These are phyloP conservation scores for Cercophora scortea DNA, from an alignment of 495 filamentous ascomycete genomes.

Conservation along the genomic window DNA sequence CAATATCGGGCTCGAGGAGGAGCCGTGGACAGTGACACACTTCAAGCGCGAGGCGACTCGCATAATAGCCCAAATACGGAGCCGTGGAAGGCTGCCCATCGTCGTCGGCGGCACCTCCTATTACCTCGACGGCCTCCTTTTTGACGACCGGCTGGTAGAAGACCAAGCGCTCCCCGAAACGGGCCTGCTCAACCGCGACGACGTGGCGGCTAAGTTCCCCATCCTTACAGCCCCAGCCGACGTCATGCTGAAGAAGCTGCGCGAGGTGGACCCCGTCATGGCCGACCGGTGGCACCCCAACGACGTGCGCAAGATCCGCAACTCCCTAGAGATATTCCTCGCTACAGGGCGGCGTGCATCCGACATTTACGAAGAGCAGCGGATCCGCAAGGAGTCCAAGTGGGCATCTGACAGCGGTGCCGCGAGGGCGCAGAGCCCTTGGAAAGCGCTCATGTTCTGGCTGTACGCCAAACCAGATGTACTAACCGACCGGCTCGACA, in stretches of 20 bases:
- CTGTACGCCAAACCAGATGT: conserved; percentile 62
- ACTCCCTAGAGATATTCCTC: conserved; percentile 84
- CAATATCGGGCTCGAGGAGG: conserved; percentile 61
- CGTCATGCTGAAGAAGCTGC: conserved; percentile 60
- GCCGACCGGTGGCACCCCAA: conserved; percentile 90
- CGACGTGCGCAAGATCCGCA: conserved; percentile 79
- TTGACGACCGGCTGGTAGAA: conserved; percentile 55
- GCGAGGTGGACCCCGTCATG: conserved; percentile 80
- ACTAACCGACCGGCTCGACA: conserved; percentile 62
- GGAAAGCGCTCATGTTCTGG: conserved; percentile 76
- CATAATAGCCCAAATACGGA: conserved; percentile 69
- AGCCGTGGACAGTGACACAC: conserved; percentile 70
- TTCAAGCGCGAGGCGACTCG: conserved; percentile 63
- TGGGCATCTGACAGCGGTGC: conserved; percentile 7
- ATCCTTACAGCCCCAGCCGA: conserved; percentile 66
- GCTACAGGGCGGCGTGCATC: conserved; percentile 71
- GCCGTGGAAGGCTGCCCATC: conserved; percentile 72
- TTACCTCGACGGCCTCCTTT: conserved; percentile 82
- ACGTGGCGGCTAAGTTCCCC: conserved; percentile 47
- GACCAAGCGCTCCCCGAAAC: conserved; percentile 29
- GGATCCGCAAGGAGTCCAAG: conserved; percentile 21
- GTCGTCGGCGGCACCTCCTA: conserved; percentile 93
- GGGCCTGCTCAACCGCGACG: conserved; percentile 17
- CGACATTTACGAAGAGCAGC: conserved; percentile 79
- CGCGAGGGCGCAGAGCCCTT: conserved; percentile 31